phyloP scores from a whole-genome alignment of 2,329 filamentous ascomycete genomes.

The Penicillium digitatum region DNA sequence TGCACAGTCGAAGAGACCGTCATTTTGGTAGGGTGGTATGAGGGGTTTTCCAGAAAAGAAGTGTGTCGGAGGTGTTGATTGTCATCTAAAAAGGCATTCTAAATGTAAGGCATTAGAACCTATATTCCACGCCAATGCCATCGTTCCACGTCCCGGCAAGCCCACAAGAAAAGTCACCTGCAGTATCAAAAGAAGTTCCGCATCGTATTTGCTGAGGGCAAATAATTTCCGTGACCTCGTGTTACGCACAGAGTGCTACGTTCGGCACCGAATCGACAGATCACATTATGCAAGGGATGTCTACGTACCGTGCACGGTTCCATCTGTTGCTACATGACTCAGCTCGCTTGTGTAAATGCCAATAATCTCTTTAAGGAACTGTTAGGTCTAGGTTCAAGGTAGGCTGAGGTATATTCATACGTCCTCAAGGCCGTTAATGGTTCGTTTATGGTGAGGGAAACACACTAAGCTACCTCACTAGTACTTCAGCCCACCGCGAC shows the following conservation, averaged over 20 bases:
- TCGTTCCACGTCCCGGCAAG: neutral
- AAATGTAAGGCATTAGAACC: neutral
- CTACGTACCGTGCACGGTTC: neutral
- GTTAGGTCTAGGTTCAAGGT: neutral
- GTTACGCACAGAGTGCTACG: neutral
- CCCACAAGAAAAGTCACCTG: neutral
- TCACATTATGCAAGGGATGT: neutral
- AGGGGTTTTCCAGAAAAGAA: neutral
- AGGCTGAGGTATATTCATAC: neutral
- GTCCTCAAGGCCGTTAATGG: neutral
- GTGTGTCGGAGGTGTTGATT: neutral
- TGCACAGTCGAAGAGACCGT: neutral
- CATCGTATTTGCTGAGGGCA: neutral
- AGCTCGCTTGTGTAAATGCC: neutral
- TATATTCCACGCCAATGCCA: neutral
- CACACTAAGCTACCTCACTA: neutral
- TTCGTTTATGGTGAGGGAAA: no score
- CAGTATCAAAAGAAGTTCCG: neutral
- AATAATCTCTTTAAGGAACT: neutral
- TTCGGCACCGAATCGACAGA: neutral
- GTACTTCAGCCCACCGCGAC: neutral
- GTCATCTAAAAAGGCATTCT: neutral
- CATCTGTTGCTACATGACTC: neutral
- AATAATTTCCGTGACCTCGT: neutral
- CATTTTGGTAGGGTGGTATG: neutral